Conservation (phyloP, 768 basidiomycete genomes). For the Mrakia blollopis region DNA sequence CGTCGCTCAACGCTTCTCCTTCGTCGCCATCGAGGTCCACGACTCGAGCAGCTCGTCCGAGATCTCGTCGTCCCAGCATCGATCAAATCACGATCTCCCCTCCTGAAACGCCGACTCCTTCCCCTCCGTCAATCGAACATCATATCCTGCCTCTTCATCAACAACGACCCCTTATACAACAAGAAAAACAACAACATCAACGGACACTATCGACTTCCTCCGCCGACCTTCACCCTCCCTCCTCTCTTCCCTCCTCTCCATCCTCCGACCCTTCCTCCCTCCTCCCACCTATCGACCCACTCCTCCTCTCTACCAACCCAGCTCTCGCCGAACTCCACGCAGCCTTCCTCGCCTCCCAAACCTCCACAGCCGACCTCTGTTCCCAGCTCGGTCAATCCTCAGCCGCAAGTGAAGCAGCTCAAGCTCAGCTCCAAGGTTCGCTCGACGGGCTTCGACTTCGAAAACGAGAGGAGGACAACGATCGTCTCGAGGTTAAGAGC, state of each 20-base stretch:
- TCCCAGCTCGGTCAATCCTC: constrained; percentile 23
- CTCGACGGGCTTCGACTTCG: constrained; percentile 65
- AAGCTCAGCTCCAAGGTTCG: constrained; percentile 62
- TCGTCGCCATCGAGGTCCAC: constrained; percentile 4
- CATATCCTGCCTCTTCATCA: not conserved
- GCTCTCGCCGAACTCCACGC: constrained; percentile 15
- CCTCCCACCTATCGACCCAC: constrained; percentile 19
- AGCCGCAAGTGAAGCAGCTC: constrained; percentile 40
- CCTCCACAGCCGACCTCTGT: constrained; percentile 24
- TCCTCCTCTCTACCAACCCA: constrained; percentile 16
- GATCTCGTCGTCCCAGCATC: constrained; percentile 25
- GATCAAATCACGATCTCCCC: not conserved
- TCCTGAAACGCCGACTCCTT: not conserved
- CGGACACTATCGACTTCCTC: not conserved
- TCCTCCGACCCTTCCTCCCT: not conserved
- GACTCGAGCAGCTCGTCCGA: constrained; percentile 10
- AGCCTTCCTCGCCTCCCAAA: constrained; percentile 10
- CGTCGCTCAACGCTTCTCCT: not conserved
- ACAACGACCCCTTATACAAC: constrained; percentile 2
- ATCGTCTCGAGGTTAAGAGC: constrained; percentile 70
- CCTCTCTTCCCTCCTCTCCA: not conserved
- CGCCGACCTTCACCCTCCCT: constrained; percentile 5
- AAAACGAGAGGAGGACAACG: constrained; percentile 77
- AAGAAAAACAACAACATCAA: constrained; percentile 8
- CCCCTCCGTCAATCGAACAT: not conserved